Conservation (phyloP, 116 monocot species). For the Iris pallida region DNA sequence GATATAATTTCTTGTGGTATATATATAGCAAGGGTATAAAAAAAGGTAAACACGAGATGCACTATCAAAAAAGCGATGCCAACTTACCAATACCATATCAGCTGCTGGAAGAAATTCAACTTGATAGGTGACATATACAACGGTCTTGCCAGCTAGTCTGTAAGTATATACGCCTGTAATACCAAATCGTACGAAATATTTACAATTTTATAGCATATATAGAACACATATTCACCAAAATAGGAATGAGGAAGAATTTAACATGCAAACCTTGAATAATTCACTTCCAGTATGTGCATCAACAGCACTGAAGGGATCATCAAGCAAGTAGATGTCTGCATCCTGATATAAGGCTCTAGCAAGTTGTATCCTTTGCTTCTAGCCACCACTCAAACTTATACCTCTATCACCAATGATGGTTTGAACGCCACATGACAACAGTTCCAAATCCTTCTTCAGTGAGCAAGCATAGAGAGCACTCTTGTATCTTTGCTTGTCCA, state of each 20-base stretch:
- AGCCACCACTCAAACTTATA: constrained; percentile 94
- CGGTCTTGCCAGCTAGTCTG: constrained; percentile 70
- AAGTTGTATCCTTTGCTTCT: constrained; percentile 95
- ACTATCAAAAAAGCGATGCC: too few species aligned
- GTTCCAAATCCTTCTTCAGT: constrained; percentile 79
- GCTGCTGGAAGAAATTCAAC: too few species aligned
- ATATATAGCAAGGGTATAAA: too few species aligned
- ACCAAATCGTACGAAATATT: constrained; percentile 1
- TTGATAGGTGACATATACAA: constrained; percentile 94
- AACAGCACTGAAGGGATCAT: constrained; percentile 97
- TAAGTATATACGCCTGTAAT: constrained; percentile 81
- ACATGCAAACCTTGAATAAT: constrained; percentile 64
- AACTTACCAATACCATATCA: too few species aligned
- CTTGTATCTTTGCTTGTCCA: constrained; percentile 75
- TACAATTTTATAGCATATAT: neutral
- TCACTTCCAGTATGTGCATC: constrained; percentile 95
- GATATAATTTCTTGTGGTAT: too few species aligned
- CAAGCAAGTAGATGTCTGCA: constrained; percentile 93
- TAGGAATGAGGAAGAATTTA: neutral
- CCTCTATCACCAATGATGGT: constrained; percentile 99
- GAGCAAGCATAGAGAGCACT: constrained; percentile 84
- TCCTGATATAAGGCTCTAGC: too few species aligned
- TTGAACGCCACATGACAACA: constrained; percentile 85
- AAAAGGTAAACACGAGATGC: too few species aligned
- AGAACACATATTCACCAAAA: neutral